Percentiles rank a stretch among this genome's conserved stretches.
Conservation (phyloP, 75 land plant genomes). For the Pinus albicaulis region DNA sequence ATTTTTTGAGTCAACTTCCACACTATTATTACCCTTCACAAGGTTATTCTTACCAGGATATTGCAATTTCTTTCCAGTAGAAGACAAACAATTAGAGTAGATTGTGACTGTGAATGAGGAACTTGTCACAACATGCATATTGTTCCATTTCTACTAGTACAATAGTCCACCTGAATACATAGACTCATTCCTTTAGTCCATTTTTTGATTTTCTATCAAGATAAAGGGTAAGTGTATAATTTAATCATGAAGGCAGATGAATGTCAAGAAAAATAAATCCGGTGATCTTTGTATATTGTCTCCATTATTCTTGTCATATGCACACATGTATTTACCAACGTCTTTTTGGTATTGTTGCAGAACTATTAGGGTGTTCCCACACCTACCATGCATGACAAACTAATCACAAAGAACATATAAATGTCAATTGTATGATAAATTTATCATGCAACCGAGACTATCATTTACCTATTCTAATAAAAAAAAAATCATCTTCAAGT, state of each 20-base stretch:
- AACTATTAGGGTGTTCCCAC: slow-evolving; percentile 16
- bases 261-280: not conserved
- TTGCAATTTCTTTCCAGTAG: slow-evolving; percentile 21
- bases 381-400: slow-evolving; percentile 53
- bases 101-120: slow-evolving; percentile 35
- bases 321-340: slow-evolving; percentile 33
- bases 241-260: slow-evolving; percentile 74
- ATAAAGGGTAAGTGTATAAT: slow-evolving; percentile 52
- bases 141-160: slow-evolving; percentile 40
- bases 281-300: slow-evolving; percentile 27
- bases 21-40: too few relatives aligned
- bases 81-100: slow-evolving; percentile 28
- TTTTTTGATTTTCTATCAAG: slow-evolving; percentile 29
- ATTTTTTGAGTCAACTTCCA: too few relatives aligned
- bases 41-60: not conserved
- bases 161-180: slow-evolving; percentile 50
- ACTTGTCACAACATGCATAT: slow-evolving; percentile 50
- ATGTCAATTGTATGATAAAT: not conserved
- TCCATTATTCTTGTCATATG: slow-evolving; percentile 33
- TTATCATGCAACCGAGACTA: not conserved
- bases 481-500: too few relatives aligned
- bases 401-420: slow-evolving; percentile 1
- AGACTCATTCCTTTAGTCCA: slow-evolving; percentile 27
- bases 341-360: slow-evolving; percentile 33
- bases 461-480: not conserved